A percentile compares a stretch with the other conserved stretches of the same genome.
phyloP scores from a whole-genome alignment of 805 yeast species.

The Jamesozyma gamospora region DNA sequence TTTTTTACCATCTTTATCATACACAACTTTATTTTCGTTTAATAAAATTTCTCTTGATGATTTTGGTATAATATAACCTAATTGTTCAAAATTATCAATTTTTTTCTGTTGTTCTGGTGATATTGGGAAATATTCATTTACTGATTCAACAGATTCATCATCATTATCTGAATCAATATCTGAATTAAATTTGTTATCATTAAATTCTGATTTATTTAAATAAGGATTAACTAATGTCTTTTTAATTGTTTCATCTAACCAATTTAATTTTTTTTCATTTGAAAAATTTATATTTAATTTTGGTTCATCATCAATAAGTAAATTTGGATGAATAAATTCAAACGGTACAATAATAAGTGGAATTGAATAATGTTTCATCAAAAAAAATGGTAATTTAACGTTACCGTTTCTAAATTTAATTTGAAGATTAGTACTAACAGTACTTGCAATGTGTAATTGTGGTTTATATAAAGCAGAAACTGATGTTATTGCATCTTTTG shows the following conservation, averaged over 20 bases:
- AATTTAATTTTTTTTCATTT: conserved; percentile 4
- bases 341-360: conserved; percentile 25
- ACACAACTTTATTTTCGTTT: conserved; percentile 4
- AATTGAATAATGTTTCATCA: conserved; percentile 23
- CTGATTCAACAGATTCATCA: conserved; percentile 14
- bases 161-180: not conserved
- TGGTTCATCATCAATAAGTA: conserved; percentile 12
- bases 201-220: conserved; percentile 1
- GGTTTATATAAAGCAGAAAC: conserved; percentile 24
- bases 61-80: conserved; percentile 25
- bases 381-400: conserved; percentile 26
- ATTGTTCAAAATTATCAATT: conserved; percentile 18
- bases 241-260: conserved; percentile 12
- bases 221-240: conserved; percentile 21
- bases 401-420: conserved; percentile 29
- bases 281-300: conserved; percentile 1
- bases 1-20: conserved; percentile 9
- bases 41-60: conserved; percentile 13
- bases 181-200: conserved; percentile 1
- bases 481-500: conserved; percentile 15
- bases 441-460: conserved; percentile 23
- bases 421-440: conserved; percentile 28
- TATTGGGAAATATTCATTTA: conserved; percentile 23
- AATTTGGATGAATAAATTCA: conserved; percentile 26
- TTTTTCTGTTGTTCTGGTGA: conserved; percentile 18